Evolutionary conservation across 2,329 filamentous ascomycete species (phyloP).

Genomic region (Nothopassalora personata): DNA sequence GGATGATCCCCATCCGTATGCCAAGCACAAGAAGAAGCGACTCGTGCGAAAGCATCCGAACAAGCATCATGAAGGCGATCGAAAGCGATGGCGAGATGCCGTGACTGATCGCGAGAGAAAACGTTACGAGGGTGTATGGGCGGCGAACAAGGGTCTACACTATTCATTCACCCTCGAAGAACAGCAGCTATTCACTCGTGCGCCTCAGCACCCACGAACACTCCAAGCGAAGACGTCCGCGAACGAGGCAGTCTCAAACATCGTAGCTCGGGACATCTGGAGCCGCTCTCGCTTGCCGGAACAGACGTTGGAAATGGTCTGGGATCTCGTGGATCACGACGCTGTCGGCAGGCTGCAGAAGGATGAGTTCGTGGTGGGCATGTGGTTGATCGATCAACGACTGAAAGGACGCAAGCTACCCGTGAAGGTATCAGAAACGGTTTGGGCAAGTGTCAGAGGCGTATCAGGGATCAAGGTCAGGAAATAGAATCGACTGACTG

Average conservation of each 20-base stretch:
- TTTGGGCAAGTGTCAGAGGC: constrained; percentile 64
- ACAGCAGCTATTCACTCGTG: constrained; percentile 7
- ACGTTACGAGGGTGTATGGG: constrained; percentile 79
- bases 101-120: constrained; percentile 69
- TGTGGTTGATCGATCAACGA: constrained; percentile 77
- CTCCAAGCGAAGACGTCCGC: constrained; percentile 7
- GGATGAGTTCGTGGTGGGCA: constrained; percentile 74
- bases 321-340: constrained; percentile 64
- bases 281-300: constrained; percentile 60
- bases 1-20: constrained; percentile 43
- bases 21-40: constrained; percentile 54
- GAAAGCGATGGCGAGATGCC: constrained; percentile 70
- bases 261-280: constrained; percentile 74
- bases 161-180: constrained; percentile 27
- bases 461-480: constrained; percentile 36
- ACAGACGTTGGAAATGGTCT: constrained; percentile 68
- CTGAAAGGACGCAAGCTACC: constrained; percentile 76
- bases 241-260: constrained; percentile 51
- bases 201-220: constrained; percentile 8
- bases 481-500: constrained; percentile 7
- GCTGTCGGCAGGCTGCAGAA: constrained; percentile 54
- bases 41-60: constrained; percentile 57
- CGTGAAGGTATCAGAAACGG: constrained; percentile 62
- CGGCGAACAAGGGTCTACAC: constrained; percentile 64
- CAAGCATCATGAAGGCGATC: constrained; percentile 67